Percentiles rank a stretch among this genome's conserved stretches.
Evolutionary conservation across 1,284 basidiomycete species (phyloP).

Genomic region (Trichosporon sp.): DNA sequence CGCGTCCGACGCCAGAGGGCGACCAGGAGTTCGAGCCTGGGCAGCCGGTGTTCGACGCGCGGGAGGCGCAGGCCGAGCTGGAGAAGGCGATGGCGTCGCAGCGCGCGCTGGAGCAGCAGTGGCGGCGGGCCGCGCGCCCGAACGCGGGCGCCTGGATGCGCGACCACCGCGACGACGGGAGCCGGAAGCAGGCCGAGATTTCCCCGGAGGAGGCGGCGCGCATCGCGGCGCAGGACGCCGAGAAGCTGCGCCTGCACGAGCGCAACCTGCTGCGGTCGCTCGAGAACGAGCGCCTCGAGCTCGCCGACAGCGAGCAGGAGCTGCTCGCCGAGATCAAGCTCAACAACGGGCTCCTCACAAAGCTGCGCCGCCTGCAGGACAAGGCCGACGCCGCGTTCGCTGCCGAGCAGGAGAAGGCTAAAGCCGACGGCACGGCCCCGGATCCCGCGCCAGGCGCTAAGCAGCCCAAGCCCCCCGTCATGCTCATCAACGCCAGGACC

Average conservation of each 20-base stretch:
- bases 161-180: slow-evolving; percentile 40
- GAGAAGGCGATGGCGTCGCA: slow-evolving; percentile 36
- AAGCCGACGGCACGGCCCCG: neutral
- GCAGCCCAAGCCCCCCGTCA: neutral
- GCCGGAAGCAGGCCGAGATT: slow-evolving; percentile 6
- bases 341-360: neutral
- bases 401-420: neutral
- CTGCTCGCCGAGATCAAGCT: neutral
- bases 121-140: slow-evolving; percentile 44
- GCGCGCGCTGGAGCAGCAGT: slow-evolving; percentile 38
- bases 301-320: neutral
- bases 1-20: neutral
- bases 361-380: neutral
- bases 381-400: neutral
- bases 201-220: neutral
- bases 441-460: neutral
- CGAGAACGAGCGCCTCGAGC: neutral
- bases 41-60: slow-evolving; percentile 33
- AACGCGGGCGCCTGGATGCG: slow-evolving; percentile 48
- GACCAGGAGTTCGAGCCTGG: slow-evolving; percentile 31
- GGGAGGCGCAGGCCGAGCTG: slow-evolving; percentile 18
- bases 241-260: neutral
- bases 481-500: neutral
- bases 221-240: neutral
- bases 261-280: neutral